These are phyloP conservation scores for Hevea brasiliensis DNA, from an alignment of 345 rosid genomes.

Conservation along the genomic window DNA sequence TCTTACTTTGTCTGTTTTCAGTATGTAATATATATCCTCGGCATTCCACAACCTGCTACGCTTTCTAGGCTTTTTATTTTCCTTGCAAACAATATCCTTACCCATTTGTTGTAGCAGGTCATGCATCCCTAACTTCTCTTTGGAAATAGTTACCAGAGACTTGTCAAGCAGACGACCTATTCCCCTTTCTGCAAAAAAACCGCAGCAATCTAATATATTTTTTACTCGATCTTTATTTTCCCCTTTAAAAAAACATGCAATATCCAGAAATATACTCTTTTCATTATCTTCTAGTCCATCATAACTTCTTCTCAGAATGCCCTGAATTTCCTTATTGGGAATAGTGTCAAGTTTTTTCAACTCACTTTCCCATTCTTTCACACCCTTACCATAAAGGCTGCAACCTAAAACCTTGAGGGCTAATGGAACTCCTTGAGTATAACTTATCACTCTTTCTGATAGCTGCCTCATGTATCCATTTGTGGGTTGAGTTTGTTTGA, in stretches of 20 bases:
- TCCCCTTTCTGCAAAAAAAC: neutral
- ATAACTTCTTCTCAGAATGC: neutral
- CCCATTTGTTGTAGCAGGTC: conserved; percentile 3
- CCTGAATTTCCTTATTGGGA: neutral
- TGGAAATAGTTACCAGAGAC: neutral
- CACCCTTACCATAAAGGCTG: neutral
- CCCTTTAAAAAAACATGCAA: neutral
- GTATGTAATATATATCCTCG: neutral
- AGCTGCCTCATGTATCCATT: neutral
- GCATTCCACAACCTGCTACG: conserved; percentile 8
- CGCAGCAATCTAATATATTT: neutral
- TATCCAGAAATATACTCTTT: neutral
- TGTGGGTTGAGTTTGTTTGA: neutral
- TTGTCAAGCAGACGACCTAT: neutral
- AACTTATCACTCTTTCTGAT: neutral
- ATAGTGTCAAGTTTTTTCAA: neutral
- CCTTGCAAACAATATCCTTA: neutral
- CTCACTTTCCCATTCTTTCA: neutral
- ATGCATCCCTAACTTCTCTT: neutral
- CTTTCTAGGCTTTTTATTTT: neutral
- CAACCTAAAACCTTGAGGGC: conserved; percentile 1
- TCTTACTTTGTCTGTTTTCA: neutral
- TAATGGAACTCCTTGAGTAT: conserved; percentile 4
- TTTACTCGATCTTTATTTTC: neutral
- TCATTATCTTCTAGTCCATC: neutral